Conservation (phyloP, 805 yeast genomes). For the Cyberlindnera maclurae region DNA sequence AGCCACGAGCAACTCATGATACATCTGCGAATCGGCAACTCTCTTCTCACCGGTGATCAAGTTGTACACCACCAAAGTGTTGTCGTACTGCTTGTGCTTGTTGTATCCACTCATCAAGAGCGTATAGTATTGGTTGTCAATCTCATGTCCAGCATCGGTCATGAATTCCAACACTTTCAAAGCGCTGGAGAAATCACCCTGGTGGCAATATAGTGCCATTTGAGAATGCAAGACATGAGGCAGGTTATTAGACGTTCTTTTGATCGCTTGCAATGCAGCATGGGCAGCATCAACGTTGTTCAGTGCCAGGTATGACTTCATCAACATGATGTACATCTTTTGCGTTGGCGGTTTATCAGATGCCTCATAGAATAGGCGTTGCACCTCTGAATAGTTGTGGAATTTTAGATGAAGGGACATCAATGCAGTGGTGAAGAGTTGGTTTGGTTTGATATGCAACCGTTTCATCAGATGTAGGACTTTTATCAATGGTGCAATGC, state of each 20-base stretch:
- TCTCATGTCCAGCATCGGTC: slow-evolving; percentile 14
- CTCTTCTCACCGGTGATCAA: slow-evolving; percentile 21
- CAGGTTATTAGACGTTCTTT: not conserved
- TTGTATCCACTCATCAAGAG: slow-evolving; percentile 26
- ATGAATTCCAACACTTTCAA: slow-evolving; percentile 24
- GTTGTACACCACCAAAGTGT: slow-evolving; percentile 23
- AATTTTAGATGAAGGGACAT: slow-evolving; percentile 10
- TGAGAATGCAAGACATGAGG: slow-evolving; percentile 4
- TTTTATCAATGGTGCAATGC: slow-evolving; percentile 5
- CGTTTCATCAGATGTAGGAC: slow-evolving; percentile 10
- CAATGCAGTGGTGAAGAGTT: slow-evolving; percentile 9
- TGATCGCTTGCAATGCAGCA: slow-evolving; percentile 7
- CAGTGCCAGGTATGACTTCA: slow-evolving; percentile 14
- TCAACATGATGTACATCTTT: slow-evolving; percentile 6
- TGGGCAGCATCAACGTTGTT: slow-evolving; percentile 8
- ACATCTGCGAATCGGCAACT: slow-evolving; percentile 22
- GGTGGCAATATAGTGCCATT: slow-evolving; percentile 7
- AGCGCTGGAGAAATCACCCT: slow-evolving; percentile 23
- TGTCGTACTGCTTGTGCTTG: slow-evolving; percentile 20
- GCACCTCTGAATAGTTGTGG: slow-evolving; percentile 10
- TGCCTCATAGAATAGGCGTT: slow-evolving; percentile 1
- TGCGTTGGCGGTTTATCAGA: slow-evolving; percentile 2
- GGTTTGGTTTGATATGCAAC: slow-evolving; percentile 9
- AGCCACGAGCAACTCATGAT: slow-evolving; percentile 25
- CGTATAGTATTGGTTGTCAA: slow-evolving; percentile 24